Conservation (phyloP, 345 rosid genomes). For the Camelina laxa region DNA sequence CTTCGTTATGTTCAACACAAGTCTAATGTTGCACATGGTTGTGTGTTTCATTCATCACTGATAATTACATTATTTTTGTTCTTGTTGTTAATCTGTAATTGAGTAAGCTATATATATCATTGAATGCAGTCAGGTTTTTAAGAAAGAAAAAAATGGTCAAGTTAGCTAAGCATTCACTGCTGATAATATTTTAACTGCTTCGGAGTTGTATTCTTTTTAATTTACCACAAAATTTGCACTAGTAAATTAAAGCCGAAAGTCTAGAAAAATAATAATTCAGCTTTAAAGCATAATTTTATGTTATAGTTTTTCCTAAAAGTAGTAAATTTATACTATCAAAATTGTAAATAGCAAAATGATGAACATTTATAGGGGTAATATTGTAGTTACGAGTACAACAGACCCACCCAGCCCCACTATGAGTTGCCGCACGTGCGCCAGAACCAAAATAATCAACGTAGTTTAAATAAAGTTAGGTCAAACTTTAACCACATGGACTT, state of each 20-base stretch:
- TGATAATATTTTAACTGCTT: neutral
- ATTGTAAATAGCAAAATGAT: neutral
- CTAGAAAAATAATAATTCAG: neutral
- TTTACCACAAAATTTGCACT: too few species aligned
- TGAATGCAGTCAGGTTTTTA: conserved; percentile 8
- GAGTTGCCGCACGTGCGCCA: conserved; percentile 32
- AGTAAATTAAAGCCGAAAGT: neutral
- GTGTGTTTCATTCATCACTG: conserved; percentile 23
- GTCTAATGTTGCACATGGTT: conserved; percentile 45
- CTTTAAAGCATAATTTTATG: neutral
- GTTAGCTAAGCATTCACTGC: conserved; percentile 18
- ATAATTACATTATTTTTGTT: neutral
- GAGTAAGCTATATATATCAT: neutral
- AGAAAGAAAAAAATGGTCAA: conserved; percentile 5
- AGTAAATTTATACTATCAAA: neutral
- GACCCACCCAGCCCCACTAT: neutral
- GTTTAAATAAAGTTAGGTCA: conserved; percentile 15
- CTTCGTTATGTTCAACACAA: conserved; percentile 42
- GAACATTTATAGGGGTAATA: conserved; percentile 11
- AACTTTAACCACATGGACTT: conserved; percentile 12
- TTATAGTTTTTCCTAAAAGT: neutral
- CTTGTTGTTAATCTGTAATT: neutral
- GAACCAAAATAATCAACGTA: conserved; percentile 15
- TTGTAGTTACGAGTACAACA: neutral
- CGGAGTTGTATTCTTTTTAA: neutral